Conservation (phyloP, 164 flowering plant species). For the Vitis rupestris region DNA sequence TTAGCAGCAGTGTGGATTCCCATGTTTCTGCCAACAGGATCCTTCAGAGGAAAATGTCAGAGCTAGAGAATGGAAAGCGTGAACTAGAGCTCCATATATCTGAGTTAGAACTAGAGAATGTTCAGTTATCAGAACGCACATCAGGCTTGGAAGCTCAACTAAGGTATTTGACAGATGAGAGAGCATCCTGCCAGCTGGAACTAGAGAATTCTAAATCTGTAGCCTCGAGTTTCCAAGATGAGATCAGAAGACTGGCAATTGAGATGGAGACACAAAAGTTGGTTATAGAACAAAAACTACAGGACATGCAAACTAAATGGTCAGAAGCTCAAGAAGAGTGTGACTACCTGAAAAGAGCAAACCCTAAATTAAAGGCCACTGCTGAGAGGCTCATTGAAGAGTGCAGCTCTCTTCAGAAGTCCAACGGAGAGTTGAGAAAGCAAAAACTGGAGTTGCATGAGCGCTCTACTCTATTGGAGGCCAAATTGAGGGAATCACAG, state of each 20-base stretch:
- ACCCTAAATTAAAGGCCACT: slow-evolving; percentile 44
- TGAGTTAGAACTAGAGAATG: slow-evolving; percentile 59
- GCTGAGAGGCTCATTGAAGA: slow-evolving; percentile 49
- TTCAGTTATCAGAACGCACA: slow-evolving; percentile 42
- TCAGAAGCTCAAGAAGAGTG: slow-evolving; percentile 55
- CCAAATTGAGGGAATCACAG: slow-evolving; percentile 42
- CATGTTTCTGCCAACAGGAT: slow-evolving; percentile 50
- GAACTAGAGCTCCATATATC: slow-evolving; percentile 55
- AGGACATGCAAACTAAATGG: slow-evolving; percentile 40
- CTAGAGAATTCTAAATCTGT: slow-evolving; percentile 44
- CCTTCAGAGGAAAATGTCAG: slow-evolving; percentile 50
- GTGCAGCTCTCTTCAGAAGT: slow-evolving; percentile 46
- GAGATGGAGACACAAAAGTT: slow-evolving; percentile 39
- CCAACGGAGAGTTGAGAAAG: slow-evolving; percentile 45
- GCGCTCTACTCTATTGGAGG: slow-evolving; percentile 41
- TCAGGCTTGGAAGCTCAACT: slow-evolving; percentile 68
- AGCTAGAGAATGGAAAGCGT: slow-evolving; percentile 46
- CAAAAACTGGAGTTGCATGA: slow-evolving; percentile 55
- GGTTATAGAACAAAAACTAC: slow-evolving; percentile 39
- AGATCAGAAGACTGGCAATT: slow-evolving; percentile 34
- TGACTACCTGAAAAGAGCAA: slow-evolving; percentile 47
- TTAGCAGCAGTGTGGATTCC: slow-evolving; percentile 45
- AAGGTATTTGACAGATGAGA: slow-evolving; percentile 51
- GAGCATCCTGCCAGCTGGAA: slow-evolving; percentile 42
- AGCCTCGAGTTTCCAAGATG: slow-evolving; percentile 38